Base-by-base conservation (phyloP, 2,329 filamentous ascomycete species). In the Geoglossum cookeanum region DNA sequence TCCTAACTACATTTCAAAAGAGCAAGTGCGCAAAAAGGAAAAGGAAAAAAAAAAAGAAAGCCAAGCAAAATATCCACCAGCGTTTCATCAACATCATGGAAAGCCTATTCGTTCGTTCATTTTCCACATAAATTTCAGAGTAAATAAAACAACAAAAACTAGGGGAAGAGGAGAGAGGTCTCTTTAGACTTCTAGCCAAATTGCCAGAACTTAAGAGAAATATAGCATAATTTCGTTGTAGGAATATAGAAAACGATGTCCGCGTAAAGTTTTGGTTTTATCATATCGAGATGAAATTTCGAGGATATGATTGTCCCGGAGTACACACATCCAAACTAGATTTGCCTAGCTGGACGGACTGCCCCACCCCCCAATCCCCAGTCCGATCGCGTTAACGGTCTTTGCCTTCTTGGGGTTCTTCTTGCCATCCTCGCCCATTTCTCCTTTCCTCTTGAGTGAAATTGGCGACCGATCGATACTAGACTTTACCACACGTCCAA, bases 401-500 rank as follows among this genome's bases (percentile, higher is more conserved):
- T 51, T 57, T 13, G 29, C n/a, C 22, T 30, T 55, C 57, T 56
- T 58, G 65, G 62, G 62, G 68, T 68, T 60, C 69, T 67, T 63
- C 57, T 56, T 61, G 11, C n/a, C 47, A 33, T 52, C 13, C 4
- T 44, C 29, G 17, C 7, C 15, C n/a, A n/a, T 3, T 13, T 22
- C 57, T 29, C 13, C 67, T 62, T 71, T 71, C 59, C 71, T 69
- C 65, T 74, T 74, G 35, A 65, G 61, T 45, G 53, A 56, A 44
- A 60, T 39, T 51, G 63, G 58, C 6, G 55, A 45, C 27, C 69
- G 67, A 6, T 72, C 70, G 57, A 71, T 65, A 48, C 72, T 71
- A 13, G 72, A 66, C 67, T 84, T 84, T 62, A 74, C 78, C 32
- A 83, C 74, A 39, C 77, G 73, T 0, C 79, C 80, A 64, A 81